Percentiles rank a stretch among this genome's conserved stretches.
Evolutionary conservation across 2,329 filamentous ascomycete genomes (phyloP).

Genomic region (Curvularia verruculosa): DNA sequence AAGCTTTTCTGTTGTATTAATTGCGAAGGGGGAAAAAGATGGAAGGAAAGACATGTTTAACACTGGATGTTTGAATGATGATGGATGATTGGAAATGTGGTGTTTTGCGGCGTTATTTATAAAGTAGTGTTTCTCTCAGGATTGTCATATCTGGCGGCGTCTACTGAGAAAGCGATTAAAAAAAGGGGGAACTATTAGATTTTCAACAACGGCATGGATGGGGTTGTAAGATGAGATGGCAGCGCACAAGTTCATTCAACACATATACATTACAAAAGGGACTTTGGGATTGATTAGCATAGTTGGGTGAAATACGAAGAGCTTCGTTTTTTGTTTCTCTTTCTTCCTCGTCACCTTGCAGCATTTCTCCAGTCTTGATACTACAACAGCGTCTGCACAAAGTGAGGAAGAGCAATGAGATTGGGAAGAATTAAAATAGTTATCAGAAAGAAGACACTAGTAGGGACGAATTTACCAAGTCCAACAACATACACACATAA

Average conservation of each 20-base stretch:
- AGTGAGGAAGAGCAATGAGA: neutral
- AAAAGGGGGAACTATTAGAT: neutral
- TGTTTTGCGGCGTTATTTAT: neutral
- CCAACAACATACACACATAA: too few species aligned
- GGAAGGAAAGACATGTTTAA: neutral
- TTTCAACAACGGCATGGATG: neutral
- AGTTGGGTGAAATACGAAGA: neutral
- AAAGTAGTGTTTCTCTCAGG: neutral
- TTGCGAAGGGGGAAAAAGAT: neutral
- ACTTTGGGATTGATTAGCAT: neutral
- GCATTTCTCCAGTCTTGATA: neutral
- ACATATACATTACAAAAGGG: neutral
- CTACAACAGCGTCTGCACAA: neutral
- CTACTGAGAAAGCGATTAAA: neutral
- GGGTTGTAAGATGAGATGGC: neutral
- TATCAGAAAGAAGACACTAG: too few species aligned
- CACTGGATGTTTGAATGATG: too few species aligned
- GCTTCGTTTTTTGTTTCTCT: neutral
- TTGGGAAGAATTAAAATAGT: neutral
- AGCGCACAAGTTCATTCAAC: neutral
- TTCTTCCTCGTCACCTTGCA: neutral
- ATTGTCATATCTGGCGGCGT: neutral
- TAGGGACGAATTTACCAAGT: neutral
- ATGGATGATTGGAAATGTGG: neutral
- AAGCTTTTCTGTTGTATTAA: conserved; percentile 10